These are phyloP conservation scores for Xerocomellus intermedius DNA, from an alignment of 768 basidiomycete species.

Conservation along the genomic window DNA sequence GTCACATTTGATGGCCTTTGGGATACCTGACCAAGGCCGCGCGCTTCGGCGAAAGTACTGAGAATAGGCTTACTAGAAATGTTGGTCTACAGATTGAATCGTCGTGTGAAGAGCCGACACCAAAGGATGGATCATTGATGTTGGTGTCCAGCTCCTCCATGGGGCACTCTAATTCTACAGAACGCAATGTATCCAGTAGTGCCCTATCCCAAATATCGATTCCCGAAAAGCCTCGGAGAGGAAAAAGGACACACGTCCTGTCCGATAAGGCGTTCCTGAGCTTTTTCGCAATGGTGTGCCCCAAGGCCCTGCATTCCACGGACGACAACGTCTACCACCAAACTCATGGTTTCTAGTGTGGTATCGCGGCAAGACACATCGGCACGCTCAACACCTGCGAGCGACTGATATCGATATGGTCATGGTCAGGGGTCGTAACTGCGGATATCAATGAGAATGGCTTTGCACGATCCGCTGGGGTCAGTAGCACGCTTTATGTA, in stretches of 20 bases:
- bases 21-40: not conserved
- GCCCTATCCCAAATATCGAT: slow-evolving; percentile 28
- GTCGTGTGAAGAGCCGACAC: slow-evolving; percentile 17
- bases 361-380: slow-evolving; percentile 7
- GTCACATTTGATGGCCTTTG: slow-evolving; percentile 11
- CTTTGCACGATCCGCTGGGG: slow-evolving; percentile 14
- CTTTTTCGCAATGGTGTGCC: slow-evolving; percentile 21
- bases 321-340: slow-evolving; percentile 11
- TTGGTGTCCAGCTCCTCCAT: slow-evolving; percentile 25
- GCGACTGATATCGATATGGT: slow-evolving; percentile 22
- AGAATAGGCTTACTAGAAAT: not conserved
- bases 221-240: slow-evolving; percentile 25
- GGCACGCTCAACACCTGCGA: slow-evolving; percentile 17
- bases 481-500: slow-evolving; percentile 21
- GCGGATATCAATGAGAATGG: slow-evolving; percentile 30
- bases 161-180: slow-evolving; percentile 13
- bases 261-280: slow-evolving; percentile 12
- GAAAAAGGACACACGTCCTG: slow-evolving; percentile 25
- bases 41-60: not conserved
- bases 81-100: slow-evolving; percentile 8
- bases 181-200: slow-evolving; percentile 18
- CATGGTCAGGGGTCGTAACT: slow-evolving; percentile 12
- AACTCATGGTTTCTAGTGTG: slow-evolving; percentile 21
- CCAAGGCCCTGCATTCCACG: slow-evolving; percentile 24
- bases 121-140: slow-evolving; percentile 28